These are phyloP conservation scores for Populus hybrid DNA, from an alignment of 441 rosid species.

Conservation along the genomic window DNA sequence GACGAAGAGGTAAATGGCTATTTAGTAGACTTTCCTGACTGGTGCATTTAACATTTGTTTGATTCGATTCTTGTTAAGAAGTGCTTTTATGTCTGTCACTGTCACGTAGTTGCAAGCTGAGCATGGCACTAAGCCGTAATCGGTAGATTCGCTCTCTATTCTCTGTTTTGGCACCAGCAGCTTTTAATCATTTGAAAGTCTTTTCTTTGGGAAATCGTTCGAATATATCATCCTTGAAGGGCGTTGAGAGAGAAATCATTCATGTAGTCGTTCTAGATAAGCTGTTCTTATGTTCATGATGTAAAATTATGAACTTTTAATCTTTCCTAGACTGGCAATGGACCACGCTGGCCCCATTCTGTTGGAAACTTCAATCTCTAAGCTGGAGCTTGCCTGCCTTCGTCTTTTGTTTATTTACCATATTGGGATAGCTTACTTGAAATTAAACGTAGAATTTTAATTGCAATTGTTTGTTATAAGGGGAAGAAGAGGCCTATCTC, in stretches of 20 bases:
- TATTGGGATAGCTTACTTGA: too few relatives aligned
- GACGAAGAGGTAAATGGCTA: slow-evolving; percentile 44
- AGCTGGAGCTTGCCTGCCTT: too few relatives aligned
- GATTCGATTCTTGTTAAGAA: not conserved
- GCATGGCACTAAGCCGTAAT: not conserved
- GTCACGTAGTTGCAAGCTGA: not conserved
- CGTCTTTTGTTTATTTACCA: too few relatives aligned
- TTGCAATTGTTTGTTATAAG: slow-evolving; percentile 23
- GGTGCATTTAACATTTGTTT: not conserved
- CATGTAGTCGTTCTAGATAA: too few relatives aligned
- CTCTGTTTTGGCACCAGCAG: not conserved
- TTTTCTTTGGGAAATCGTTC: not conserved
- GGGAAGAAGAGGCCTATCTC: slow-evolving; percentile 30
- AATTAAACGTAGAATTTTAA: not conserved
- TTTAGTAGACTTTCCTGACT: not conserved
- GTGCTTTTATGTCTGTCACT: not conserved
- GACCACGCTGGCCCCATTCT: too few relatives aligned
- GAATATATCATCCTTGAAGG: too few relatives aligned
- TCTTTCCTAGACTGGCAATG: too few relatives aligned
- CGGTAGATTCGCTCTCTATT: not conserved
- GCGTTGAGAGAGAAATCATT: too few relatives aligned
- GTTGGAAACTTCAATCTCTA: too few relatives aligned
- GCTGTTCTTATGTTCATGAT: too few relatives aligned
- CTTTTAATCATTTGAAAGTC: not conserved
- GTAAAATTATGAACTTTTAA: too few relatives aligned